These are phyloP conservation scores for Diaporthe velutina DNA, from an alignment of 2,329 filamentous ascomycete genomes.

Conservation along the genomic window DNA sequence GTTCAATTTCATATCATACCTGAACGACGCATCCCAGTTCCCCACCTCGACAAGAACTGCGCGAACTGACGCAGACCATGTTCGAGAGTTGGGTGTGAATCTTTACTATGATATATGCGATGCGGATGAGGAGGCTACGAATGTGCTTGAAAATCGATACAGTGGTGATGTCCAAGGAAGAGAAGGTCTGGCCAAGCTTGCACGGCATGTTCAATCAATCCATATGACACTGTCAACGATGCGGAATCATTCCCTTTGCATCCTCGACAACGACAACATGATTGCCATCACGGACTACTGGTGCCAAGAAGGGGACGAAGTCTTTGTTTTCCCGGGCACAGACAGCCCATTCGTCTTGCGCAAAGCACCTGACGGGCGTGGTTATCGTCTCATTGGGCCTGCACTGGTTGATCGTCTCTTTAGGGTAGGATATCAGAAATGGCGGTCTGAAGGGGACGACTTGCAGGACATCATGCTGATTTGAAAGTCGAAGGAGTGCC, in stretches of 20 bases:
- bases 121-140: neutral
- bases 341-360: conserved; percentile 8
- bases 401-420: neutral
- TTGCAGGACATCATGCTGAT: conserved; percentile 10
- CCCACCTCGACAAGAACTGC: neutral
- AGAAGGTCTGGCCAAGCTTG: neutral
- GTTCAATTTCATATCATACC: neutral
- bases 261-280: conserved; percentile 4
- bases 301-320: neutral
- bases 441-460: conserved; percentile 13
- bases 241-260: neutral
- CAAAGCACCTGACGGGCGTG: neutral
- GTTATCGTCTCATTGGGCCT: conserved; percentile 17
- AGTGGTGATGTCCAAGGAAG: neutral
- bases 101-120: neutral
- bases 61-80: no score
- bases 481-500: neutral
- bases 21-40: neutral
- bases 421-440: neutral
- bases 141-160: neutral
- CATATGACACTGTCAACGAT: rapidly evolving
- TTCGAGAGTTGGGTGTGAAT: no score
- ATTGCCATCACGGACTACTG: neutral
- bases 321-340: neutral
- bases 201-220: neutral